Percentiles rank a stretch among this genome's conserved stretches.
phyloP scores from a whole-genome alignment of 2,329 filamentous ascomycete species.

The Fusarium ambrosium region DNA sequence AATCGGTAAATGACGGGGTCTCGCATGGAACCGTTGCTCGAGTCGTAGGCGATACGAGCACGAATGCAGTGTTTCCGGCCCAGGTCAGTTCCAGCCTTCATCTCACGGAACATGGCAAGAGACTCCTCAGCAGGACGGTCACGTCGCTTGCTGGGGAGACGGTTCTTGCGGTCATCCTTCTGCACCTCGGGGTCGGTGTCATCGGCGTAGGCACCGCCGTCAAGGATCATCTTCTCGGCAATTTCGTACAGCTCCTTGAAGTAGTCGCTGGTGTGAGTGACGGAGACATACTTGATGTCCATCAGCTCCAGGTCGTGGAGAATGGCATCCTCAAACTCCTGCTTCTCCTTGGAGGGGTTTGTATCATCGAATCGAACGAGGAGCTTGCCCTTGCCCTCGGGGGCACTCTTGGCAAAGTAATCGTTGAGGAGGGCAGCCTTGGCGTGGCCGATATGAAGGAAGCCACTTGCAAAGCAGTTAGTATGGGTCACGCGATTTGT shows the following conservation, averaged over 20 bases:
- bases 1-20: constrained; percentile 98
- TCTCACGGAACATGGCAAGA: constrained; percentile 88
- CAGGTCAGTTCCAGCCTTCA: constrained; percentile 87
- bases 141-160: constrained; percentile 84
- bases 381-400: constrained; percentile 91
- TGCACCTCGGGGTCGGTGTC: constrained; percentile 93
- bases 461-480: constrained; percentile 66
- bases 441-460: constrained; percentile 95
- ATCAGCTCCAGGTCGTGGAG: constrained; percentile 91
- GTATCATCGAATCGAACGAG: constrained; percentile 97
- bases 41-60: constrained; percentile 91
- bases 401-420: constrained; percentile 95
- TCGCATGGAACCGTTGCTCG: constrained; percentile 94
- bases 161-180: constrained; percentile 86
- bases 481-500: constrained; percentile 21
- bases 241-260: constrained; percentile 93
- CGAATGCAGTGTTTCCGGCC: constrained; percentile 91
- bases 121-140: constrained; percentile 86
- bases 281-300: constrained; percentile 88
- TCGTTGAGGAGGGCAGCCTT: constrained; percentile 95
- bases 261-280: constrained; percentile 95
- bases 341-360: constrained; percentile 96
- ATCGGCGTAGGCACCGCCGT: constrained; percentile 92
- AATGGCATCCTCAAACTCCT: constrained; percentile 95
- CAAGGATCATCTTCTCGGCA: constrained; percentile 85